Conservation (phyloP, 78 protist species). For the Speleostelium caveatum region DNA sequence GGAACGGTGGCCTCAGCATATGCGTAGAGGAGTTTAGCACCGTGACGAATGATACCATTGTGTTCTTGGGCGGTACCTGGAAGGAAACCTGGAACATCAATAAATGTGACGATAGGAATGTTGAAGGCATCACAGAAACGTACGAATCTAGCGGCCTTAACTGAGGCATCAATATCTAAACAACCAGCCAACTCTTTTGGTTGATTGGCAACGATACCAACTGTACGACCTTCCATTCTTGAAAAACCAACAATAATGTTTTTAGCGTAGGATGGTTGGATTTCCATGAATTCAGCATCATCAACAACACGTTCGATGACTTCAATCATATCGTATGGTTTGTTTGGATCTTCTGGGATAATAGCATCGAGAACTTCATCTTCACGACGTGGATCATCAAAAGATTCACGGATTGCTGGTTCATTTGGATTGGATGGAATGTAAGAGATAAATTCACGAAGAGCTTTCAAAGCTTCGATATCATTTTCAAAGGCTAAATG, state of each 20-base stretch:
- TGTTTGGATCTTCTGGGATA: slow-evolving; percentile 90
- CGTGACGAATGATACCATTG: slow-evolving; percentile 98
- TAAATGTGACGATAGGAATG: slow-evolving; percentile 98
- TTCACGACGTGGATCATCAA: slow-evolving; percentile 84
- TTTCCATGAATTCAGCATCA: slow-evolving; percentile 93
- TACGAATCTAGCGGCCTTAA: slow-evolving; percentile 96
- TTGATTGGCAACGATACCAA: slow-evolving; percentile 98
- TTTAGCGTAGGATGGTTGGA: slow-evolving; percentile 95
- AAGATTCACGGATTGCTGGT: slow-evolving; percentile 82
- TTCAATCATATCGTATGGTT: slow-evolving; percentile 97
- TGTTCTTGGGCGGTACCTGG: slow-evolving; percentile 94
- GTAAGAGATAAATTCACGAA: slow-evolving; percentile 86
- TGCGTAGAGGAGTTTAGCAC: slow-evolving; percentile 99
- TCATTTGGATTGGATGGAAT: slow-evolving; percentile 90
- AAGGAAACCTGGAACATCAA: slow-evolving; percentile 99
- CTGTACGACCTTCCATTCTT: slow-evolving; percentile 97
- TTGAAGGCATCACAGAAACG: slow-evolving; percentile 98
- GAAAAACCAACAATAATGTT: slow-evolving; percentile 96
- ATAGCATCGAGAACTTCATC: slow-evolving; percentile 49
- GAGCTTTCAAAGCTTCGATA: slow-evolving; percentile 87
- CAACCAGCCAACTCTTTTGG: slow-evolving; percentile 96
- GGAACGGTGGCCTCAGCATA: slow-evolving; percentile 99
- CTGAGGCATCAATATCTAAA: slow-evolving; percentile 96
- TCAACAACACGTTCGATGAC: slow-evolving; percentile 94
- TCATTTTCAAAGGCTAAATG: slow-evolving; percentile 95